Conservation (phyloP, 768 basidiomycete species). For the Hygrocybe coccinea region DNA sequence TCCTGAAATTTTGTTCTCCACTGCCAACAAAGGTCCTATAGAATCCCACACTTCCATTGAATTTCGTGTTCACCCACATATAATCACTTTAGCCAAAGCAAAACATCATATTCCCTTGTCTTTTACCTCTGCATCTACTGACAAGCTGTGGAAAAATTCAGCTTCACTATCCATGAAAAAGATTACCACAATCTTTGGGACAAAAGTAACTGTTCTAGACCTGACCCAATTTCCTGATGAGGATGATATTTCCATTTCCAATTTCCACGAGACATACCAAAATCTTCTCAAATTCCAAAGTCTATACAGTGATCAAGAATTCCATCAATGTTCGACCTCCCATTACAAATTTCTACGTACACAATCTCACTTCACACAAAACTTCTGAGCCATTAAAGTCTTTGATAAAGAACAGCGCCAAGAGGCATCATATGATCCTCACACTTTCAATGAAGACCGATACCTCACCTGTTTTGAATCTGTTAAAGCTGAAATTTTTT, state of each 20-base stretch:
- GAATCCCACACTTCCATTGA: not conserved
- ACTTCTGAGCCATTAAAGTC: conserved; percentile 12
- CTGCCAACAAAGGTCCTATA: not conserved
- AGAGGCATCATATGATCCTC: not conserved
- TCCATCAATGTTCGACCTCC: not conserved
- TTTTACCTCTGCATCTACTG: not conserved
- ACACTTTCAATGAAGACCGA: not conserved
- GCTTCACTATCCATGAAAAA: not conserved
- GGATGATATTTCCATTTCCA: conserved; percentile 5
- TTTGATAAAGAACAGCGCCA: conserved; percentile 12
- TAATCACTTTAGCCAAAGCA: conserved; percentile 7
- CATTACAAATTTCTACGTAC: not conserved
- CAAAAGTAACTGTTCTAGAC: conserved; percentile 9
- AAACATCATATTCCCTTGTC: conserved; percentile 4
- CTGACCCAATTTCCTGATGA: conserved; percentile 13
- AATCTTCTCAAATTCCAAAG: no score
- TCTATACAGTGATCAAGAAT: not conserved
- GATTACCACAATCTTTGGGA: not conserved
- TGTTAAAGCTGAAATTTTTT: not conserved
- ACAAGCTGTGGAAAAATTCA: not conserved
- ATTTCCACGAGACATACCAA: no score
- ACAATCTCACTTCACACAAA: conserved; percentile 9
- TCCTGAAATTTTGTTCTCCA: not conserved
- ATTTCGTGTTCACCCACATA: conserved; percentile 11
- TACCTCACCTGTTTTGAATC: not conserved